Conservation (phyloP, 2,329 filamentous ascomycete species). For the Cercospora sp. region DNA sequence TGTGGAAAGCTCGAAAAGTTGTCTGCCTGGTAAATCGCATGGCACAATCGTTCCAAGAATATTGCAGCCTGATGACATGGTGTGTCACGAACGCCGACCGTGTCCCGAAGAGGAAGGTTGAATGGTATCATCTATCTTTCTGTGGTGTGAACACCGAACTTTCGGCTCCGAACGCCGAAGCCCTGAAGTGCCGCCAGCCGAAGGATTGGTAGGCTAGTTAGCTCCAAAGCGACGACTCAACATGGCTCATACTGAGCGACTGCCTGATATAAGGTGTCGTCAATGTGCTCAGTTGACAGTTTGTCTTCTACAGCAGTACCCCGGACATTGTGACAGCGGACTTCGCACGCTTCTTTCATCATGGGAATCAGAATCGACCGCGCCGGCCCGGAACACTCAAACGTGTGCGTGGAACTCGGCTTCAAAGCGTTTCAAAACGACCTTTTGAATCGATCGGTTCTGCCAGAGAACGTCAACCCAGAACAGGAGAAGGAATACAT, state of each 20-base stretch:
- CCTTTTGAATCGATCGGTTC: not conserved
- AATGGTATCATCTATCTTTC: not conserved
- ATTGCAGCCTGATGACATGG: not conserved
- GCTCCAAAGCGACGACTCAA: not conserved
- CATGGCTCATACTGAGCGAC: not conserved
- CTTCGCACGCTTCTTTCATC: not conserved
- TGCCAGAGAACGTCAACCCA: constrained; percentile 2
- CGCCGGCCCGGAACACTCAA: not conserved
- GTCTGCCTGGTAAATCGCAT: not conserved
- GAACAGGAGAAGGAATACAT: not conserved
- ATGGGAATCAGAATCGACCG: constrained; percentile 2
- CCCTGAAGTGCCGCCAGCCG: not conserved
- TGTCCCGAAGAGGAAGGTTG: not conserved
- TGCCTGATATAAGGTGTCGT: not conserved
- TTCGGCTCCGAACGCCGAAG: constrained; percentile 9
- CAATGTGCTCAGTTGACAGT: not conserved
- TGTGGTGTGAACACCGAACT: not conserved
- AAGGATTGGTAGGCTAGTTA: not conserved
- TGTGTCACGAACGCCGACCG: not conserved
- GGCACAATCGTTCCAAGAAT: not conserved
- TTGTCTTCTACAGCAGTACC: not conserved
- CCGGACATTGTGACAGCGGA: not conserved
- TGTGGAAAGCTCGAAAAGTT: not conserved
- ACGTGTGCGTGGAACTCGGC: not conserved
- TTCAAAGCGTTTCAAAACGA: constrained; percentile 10